A percentile compares a stretch with the other conserved stretches of the same genome.
Evolutionary conservation across 192 early-diverging fungal species (phyloP).

Genomic region (Phlyctochytrium planicorne): DNA sequence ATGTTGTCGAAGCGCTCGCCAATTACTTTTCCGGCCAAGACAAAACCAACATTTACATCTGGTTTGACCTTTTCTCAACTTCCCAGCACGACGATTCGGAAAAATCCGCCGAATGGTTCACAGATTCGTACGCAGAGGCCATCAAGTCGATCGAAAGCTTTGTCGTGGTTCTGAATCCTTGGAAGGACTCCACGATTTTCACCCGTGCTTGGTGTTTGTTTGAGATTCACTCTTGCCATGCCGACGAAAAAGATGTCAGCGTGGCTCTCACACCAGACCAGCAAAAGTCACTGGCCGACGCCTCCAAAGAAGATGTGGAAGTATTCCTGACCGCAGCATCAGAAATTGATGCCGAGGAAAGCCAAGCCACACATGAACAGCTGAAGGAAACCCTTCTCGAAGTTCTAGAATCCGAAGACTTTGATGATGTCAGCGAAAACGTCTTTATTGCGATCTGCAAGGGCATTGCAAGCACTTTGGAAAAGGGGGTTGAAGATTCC

Average conservation of each 20-base stretch:
- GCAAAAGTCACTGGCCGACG: background rate
- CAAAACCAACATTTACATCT: conserved; percentile 12
- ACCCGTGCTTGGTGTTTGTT: conserved; percentile 33
- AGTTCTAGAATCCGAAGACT: conserved; percentile 2
- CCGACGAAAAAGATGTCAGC: background rate
- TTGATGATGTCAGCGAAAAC: background rate
- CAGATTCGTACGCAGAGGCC: conserved; percentile 25
- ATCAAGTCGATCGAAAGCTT: conserved; percentile 19
- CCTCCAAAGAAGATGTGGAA: background rate
- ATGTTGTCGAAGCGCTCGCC: conserved; percentile 29
- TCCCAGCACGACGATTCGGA: conserved; percentile 21
- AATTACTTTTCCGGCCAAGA: background rate
- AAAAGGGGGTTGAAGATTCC: background rate
- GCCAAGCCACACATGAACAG: background rate
- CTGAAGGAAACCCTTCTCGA: conserved; percentile 14
- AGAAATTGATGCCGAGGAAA: background rate
- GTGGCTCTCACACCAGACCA: conserved; percentile 4
- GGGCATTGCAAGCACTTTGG: background rate
- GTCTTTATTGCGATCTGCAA: background rate
- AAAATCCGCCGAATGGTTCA: conserved; percentile 26
- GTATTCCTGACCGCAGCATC: background rate
- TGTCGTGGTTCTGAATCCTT: conserved; percentile 28
- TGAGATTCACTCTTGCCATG: conserved; percentile 18
- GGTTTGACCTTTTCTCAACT: conserved; percentile 35
- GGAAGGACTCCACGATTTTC: conserved; percentile 29